Conservation (phyloP, 345 rosid genomes). For the Gossypium australe region DNA sequence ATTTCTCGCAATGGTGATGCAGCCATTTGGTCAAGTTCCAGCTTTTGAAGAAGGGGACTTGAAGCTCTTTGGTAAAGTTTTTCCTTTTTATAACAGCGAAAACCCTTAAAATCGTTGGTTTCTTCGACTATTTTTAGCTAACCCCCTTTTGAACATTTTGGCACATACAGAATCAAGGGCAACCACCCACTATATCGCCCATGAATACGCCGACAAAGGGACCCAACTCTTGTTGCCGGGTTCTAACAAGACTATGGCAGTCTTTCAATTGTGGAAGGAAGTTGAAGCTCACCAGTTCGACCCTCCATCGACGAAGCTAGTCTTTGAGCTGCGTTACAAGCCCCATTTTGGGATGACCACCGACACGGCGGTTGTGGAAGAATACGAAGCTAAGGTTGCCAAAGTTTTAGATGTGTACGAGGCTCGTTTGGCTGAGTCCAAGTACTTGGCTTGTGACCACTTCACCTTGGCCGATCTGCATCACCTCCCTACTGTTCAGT, state of each 20-base stretch:
- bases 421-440: slow-evolving; percentile 44
- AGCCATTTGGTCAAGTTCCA: slow-evolving; percentile 86
- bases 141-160: background rate
- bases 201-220: slow-evolving; percentile 42
- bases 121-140: background rate
- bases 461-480: slow-evolving; percentile 72
- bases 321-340: slow-evolving; percentile 52
- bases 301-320: slow-evolving; percentile 48
- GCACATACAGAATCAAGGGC: slow-evolving; percentile 71
- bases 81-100: background rate
- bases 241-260: slow-evolving; percentile 23
- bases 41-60: slow-evolving; percentile 63
- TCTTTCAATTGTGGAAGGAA: slow-evolving; percentile 47
- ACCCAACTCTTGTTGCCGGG: slow-evolving; percentile 37
- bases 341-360: slow-evolving; percentile 37
- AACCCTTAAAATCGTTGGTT: background rate
- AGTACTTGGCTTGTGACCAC: slow-evolving; percentile 57
- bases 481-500: slow-evolving; percentile 50
- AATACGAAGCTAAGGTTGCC: slow-evolving; percentile 42
- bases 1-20: slow-evolving; percentile 12
- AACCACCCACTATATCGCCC: slow-evolving; percentile 52
- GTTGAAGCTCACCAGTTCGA: slow-evolving; percentile 69
- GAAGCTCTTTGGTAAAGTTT: slow-evolving; percentile 53
- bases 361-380: slow-evolving; percentile 49
- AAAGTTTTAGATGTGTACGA: slow-evolving; percentile 61